phyloP scores from a whole-genome alignment of 1,284 basidiomycete genomes.

The Marasmius sp. region DNA sequence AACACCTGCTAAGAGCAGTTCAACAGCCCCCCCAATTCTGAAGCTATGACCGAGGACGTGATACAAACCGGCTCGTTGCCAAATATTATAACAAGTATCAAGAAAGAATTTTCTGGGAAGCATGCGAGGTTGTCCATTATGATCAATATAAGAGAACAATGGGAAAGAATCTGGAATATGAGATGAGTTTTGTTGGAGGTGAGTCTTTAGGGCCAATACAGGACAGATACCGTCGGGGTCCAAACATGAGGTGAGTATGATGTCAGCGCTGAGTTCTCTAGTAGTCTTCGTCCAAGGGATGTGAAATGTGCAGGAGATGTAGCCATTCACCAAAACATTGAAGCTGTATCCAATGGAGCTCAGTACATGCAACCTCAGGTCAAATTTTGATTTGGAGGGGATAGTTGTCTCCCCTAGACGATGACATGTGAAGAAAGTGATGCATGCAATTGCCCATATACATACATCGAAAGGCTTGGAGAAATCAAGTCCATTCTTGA shows the following conservation, averaged over 20 bases:
- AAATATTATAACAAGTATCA: slow-evolving; percentile 14
- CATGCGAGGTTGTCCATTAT: neutral
- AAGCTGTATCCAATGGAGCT: neutral
- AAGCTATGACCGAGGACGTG: slow-evolving; percentile 25
- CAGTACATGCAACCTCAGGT: neutral
- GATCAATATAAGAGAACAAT: neutral
- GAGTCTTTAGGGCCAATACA: neutral
- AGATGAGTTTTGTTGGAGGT: neutral
- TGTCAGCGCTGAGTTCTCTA: neutral
- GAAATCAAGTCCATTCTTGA: neutral
- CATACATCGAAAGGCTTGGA: neutral
- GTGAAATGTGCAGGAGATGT: neutral
- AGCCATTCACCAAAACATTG: too few species aligned
- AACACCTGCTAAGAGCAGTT: slow-evolving; percentile 23
- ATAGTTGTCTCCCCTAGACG: slow-evolving; percentile 11
- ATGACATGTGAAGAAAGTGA: slow-evolving; percentile 7
- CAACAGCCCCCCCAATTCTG: slow-evolving; percentile 27
- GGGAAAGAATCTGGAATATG: neutral
- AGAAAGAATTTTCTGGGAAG: slow-evolving; percentile 15
- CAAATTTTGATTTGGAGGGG: neutral
- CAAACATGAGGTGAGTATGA: neutral
- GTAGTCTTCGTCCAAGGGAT: neutral
- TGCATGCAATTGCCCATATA: slow-evolving; percentile 7
- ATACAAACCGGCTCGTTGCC: slow-evolving; percentile 4
- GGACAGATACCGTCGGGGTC: neutral